phyloP scores from a whole-genome alignment of 2,329 filamentous ascomycete species.

The Aspergillus glaucus region DNA sequence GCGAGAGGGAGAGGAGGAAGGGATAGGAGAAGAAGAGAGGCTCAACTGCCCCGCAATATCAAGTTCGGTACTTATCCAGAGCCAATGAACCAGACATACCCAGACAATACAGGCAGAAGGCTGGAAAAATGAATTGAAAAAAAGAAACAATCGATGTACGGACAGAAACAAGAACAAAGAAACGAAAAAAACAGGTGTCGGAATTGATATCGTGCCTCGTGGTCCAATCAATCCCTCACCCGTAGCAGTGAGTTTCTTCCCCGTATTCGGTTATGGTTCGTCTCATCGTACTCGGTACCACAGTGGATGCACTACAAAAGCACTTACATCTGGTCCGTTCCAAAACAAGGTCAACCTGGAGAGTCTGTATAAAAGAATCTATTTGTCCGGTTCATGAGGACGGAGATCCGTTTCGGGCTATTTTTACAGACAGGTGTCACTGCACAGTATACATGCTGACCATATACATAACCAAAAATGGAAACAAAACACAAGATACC shows the following conservation, averaged over 20 bases:
- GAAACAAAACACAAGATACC: neutral
- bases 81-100: neutral
- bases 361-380: neutral
- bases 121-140: neutral
- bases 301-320: neutral
- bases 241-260: neutral
- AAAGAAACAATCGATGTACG: neutral
- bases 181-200: neutral
- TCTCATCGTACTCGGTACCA: neutral
- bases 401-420: neutral
- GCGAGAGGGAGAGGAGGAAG: neutral
- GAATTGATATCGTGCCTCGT: neutral
- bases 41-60: neutral
- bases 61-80: neutral
- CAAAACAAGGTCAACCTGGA: neutral
- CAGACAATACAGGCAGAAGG: too few species aligned
- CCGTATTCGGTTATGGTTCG: neutral
- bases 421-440: neutral
- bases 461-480: slow-evolving; percentile 5
- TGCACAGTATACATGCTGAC: slow-evolving; percentile 8
- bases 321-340: neutral
- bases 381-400: neutral
- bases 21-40: neutral
- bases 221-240: neutral
- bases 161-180: neutral